Percentiles rank a stretch among this genome's conserved stretches.
phyloP scores from a whole-genome alignment of 106 monocot species.

The Acanthochlamys bracteata region DNA sequence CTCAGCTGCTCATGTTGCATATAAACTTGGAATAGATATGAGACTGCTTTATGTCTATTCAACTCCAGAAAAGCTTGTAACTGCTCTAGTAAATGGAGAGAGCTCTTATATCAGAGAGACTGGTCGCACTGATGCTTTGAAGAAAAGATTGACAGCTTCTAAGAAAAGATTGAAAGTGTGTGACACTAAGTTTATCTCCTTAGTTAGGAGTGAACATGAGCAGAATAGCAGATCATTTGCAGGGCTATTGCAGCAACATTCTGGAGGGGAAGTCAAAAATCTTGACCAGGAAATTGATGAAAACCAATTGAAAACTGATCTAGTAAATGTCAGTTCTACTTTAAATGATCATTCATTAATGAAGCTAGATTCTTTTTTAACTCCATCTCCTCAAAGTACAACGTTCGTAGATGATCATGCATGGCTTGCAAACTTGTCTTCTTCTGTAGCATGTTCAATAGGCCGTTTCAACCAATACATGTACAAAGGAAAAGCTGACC shows the following conservation, averaged over 20 bases:
- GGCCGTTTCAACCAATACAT: constrained; percentile 51
- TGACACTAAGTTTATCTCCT: constrained; percentile 1
- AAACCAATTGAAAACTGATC: not conserved
- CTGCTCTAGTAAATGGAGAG: constrained; percentile 24
- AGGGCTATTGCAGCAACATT: not conserved
- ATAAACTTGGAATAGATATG: constrained; percentile 88
- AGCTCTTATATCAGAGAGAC: not conserved
- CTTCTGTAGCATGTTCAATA: constrained; percentile 28
- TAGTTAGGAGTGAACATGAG: not conserved
- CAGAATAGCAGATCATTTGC: constrained; percentile 1
- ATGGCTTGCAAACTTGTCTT: constrained; percentile 24
- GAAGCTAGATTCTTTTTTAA: not conserved
- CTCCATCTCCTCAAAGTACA: constrained; percentile 8
- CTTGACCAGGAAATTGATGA: not conserved
- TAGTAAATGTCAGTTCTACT: not conserved
- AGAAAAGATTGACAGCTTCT: constrained; percentile 30
- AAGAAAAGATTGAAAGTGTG: no score
- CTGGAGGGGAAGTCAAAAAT: constrained; percentile 4
- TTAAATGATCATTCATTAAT: not conserved
- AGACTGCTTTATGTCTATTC: constrained; percentile 60
- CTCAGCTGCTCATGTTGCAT: constrained; percentile 74
- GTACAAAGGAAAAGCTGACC: constrained; percentile 5
- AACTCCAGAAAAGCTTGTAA: constrained; percentile 54
- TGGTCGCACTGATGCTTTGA: not conserved
- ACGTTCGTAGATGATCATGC: not conserved